Evolutionary conservation across 139 green algal genomes (phyloP), one percentile per base, ranked within the genome.

Genomic region (Limnomonas spitsbergensis): DNA sequence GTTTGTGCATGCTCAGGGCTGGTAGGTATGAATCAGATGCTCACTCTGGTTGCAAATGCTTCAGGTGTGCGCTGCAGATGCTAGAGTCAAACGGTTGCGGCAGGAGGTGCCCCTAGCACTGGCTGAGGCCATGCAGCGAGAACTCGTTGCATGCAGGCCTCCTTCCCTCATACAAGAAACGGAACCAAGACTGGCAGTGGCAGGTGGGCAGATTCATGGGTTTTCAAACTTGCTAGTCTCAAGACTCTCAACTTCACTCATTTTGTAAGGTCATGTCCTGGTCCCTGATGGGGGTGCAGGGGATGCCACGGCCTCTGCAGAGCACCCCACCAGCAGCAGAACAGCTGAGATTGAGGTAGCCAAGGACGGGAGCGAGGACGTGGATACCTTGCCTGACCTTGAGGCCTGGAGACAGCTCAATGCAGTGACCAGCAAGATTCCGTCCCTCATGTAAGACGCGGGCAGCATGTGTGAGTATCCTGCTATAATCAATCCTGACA

Each of bases 381-480:
- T 70, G 24, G 56, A 24, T 70, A 20, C 56, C 9, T 7, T 36
- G 27, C 56, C 56, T 70, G 56, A 70, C 6, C 4, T 4, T 70
- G n/a, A 7, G 29, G 56, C 56, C 27, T 70, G 56, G 56, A 32
- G 4, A 70, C 56, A 70, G 29, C 29, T 70, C 7, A 32, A 4
- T 38, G 56, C 9, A 24, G 56, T 70, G 4, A 70, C 27, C 14
- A 70, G 29, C 56, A 70, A 70, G 29, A 20, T 70, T 34, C 56
- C 56, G n/a, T 70, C 56, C 29, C 29, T 70, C 4, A 70, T 70
- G 56, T 70, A 70, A 34, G 56, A 37, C 42, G n/a, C n/a, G n/a
- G n/a, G 6, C 9, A 27, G 42, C 42, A 54, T 54, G 42, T 6
- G 6, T 9, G 42, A 6, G 42, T 54, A 54, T 54, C 42, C 42